Percentiles rank a stretch among this genome's conserved stretches.
Conservation (phyloP, 306 rosid species). For the Sechiopsis laciniata region DNA sequence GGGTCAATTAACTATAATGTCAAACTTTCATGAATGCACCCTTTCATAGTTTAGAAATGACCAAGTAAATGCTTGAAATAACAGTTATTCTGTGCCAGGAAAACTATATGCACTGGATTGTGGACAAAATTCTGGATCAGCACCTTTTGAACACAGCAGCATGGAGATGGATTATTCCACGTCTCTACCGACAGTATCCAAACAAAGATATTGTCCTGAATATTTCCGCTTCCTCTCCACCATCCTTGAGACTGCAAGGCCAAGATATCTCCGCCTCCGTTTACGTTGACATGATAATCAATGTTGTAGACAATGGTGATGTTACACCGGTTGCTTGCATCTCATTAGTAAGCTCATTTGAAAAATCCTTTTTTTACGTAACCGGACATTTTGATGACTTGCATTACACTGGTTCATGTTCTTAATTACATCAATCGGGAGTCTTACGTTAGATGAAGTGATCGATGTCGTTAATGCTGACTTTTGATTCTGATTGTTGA, state of each 20-base stretch:
- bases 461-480: neutral
- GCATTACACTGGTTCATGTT: neutral
- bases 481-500: slow-evolving; percentile 26
- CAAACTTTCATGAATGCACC: neutral
- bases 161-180: slow-evolving; percentile 79
- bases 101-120: slow-evolving; percentile 50
- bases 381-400: neutral
- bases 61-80: neutral
- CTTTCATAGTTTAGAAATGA: neutral
- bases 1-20: neutral
- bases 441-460: neutral
- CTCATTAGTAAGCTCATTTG: slow-evolving; percentile 53
- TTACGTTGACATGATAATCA: slow-evolving; percentile 45
- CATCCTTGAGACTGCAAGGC: slow-evolving; percentile 39
- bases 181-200: slow-evolving; percentile 66
- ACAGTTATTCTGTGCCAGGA: slow-evolving; percentile 28
- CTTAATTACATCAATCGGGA: neutral
- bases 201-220: slow-evolving; percentile 58
- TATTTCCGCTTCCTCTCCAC: slow-evolving; percentile 58
- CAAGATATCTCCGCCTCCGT: slow-evolving; percentile 36
- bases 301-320: slow-evolving; percentile 49
- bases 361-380: neutral
- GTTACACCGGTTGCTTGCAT: slow-evolving; percentile 65
- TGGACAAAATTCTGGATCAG: slow-evolving; percentile 50
- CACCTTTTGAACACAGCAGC: slow-evolving; percentile 54